Evolutionary conservation across 2,329 filamentous ascomycete genomes (phyloP), one percentile per base, ranked within the genome.

Genomic region (Pyrenophora teres): DNA sequence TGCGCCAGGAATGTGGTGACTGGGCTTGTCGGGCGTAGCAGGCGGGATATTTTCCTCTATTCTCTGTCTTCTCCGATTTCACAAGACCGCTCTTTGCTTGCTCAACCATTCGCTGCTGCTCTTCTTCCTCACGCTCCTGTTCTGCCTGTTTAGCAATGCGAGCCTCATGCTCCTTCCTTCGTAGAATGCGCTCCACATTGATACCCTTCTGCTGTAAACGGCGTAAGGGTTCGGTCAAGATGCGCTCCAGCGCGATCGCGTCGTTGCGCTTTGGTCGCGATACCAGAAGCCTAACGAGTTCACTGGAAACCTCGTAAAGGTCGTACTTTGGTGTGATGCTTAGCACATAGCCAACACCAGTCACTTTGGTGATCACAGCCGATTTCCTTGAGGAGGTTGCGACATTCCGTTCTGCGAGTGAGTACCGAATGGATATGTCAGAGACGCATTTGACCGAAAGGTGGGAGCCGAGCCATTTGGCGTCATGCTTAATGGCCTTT

Each of bases 181-280:
- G 85, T 18, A 99, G 80, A 56, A 99, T 97, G 42, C 94, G 88
- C 67, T 97, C 91, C 33, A 99, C 94, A 62, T 99, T 97, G 79
- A 97, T 97, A 1, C 94, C 94, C 58, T 94, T 90, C 54, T 87
- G 86, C 64, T 90, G 87, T 35, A 99, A 77, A 44, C 92, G 87
- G 40, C 89, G 83, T 19, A 99, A 80, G 62, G 93, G 90, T 7
- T 94, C 86, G 51, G 89, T 93, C 32, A 99, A 78, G 57, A 99
- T 88, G 46, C 91, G 92, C 74, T 97, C 94, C 49, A 99, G 85
- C 46, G 94, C 93, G 49, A 97, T 83, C 47, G 90, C 91, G 2
- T 93, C 92, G 59, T 90, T 93, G 65, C 96, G 89, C 62, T 90
- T 92, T 6, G 93, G 92, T 18, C 91, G 84, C 45, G 85, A 84